Conservation (phyloP, 352 stramenopile genomes). For the Phytopythium sindhum region DNA sequence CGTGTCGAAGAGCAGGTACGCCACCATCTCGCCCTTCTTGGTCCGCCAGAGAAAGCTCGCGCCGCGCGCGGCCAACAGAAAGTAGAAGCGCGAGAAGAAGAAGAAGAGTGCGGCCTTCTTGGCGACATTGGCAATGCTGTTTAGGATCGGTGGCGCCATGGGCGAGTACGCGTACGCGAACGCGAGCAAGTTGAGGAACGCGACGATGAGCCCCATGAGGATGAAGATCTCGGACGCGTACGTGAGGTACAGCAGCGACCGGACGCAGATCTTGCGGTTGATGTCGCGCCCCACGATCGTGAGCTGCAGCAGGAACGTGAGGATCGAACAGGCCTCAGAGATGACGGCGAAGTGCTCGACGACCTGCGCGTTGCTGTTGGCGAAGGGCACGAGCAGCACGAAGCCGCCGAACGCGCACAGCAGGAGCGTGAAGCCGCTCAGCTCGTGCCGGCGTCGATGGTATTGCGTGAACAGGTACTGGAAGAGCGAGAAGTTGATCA, state of each 20-base stretch:
- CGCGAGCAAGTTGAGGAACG: constrained; percentile 16
- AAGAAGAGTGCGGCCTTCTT: constrained; percentile 33
- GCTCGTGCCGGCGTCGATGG: constrained; percentile 1
- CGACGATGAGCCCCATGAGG: constrained; percentile 5
- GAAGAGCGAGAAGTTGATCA: constrained; percentile 17
- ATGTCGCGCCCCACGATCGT: constrained; percentile 19
- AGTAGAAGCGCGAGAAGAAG: constrained; percentile 42
- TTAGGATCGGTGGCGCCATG: not conserved
- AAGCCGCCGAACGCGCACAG: constrained; percentile 11
- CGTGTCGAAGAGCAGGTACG: constrained; percentile 22
- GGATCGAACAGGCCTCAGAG: constrained; percentile 16
- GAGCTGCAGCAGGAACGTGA: constrained; percentile 26
- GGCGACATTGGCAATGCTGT: constrained; percentile 11
- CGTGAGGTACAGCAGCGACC: constrained; percentile 10
- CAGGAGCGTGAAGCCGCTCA: constrained; percentile 1
- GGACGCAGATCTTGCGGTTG: constrained; percentile 16
- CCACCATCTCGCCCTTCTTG: constrained; percentile 15
- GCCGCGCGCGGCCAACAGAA: constrained; percentile 19
- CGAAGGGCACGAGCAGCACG: constrained; percentile 10
- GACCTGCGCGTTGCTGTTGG: constrained; percentile 1
- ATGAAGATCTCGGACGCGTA: constrained; percentile 7
- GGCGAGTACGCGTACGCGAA: not conserved
- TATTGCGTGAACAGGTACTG: constrained; percentile 15
- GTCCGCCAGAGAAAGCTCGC: constrained; percentile 1
- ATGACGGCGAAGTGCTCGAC: constrained; percentile 13